These are phyloP conservation scores for Hirsutella rhossiliensis DNA, from an alignment of 2,329 filamentous ascomycete genomes.

Conservation along the genomic window DNA sequence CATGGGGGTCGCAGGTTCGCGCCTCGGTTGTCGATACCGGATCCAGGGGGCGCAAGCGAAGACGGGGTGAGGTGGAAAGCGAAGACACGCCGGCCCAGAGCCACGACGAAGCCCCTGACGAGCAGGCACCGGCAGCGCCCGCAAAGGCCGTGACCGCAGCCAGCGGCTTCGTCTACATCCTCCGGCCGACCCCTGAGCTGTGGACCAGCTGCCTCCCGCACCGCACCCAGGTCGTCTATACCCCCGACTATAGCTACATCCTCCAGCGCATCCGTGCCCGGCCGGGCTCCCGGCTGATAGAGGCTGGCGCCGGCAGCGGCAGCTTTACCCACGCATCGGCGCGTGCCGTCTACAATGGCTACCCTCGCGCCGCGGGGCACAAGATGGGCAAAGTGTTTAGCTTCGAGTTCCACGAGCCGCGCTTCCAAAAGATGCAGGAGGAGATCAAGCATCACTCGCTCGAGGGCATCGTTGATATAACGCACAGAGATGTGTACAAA, in stretches of 20 bases:
- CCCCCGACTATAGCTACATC: slow-evolving; percentile 76
- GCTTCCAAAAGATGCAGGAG: slow-evolving; percentile 54
- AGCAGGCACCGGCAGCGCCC: slow-evolving; percentile 16
- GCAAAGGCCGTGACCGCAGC: slow-evolving; percentile 42
- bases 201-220: slow-evolving; percentile 75
- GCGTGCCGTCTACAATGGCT: slow-evolving; percentile 64
- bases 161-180: slow-evolving; percentile 65
- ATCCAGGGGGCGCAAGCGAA: slow-evolving; percentile 64
- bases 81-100: slow-evolving; percentile 28
- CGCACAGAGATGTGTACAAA: slow-evolving; percentile 68
- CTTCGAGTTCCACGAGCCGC: slow-evolving; percentile 68
- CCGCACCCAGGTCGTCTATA: slow-evolving; percentile 78
- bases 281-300: slow-evolving; percentile 62
- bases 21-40: slow-evolving; percentile 87
- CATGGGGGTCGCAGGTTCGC: slow-evolving; percentile 86
- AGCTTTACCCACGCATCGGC: slow-evolving; percentile 74
- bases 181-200: slow-evolving; percentile 68
- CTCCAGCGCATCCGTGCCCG: slow-evolving; percentile 63
- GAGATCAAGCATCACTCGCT: slow-evolving; percentile 61
- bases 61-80: slow-evolving; percentile 29
- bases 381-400: slow-evolving; percentile 62
- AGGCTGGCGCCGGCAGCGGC: slow-evolving; percentile 71
- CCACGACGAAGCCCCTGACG: slow-evolving; percentile 20
- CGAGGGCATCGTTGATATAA: slow-evolving; percentile 54
- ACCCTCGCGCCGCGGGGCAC: slow-evolving; percentile 32